Base-by-base conservation (phyloP, 768 basidiomycete genomes). In the Leucogyrophana mollusca region DNA sequence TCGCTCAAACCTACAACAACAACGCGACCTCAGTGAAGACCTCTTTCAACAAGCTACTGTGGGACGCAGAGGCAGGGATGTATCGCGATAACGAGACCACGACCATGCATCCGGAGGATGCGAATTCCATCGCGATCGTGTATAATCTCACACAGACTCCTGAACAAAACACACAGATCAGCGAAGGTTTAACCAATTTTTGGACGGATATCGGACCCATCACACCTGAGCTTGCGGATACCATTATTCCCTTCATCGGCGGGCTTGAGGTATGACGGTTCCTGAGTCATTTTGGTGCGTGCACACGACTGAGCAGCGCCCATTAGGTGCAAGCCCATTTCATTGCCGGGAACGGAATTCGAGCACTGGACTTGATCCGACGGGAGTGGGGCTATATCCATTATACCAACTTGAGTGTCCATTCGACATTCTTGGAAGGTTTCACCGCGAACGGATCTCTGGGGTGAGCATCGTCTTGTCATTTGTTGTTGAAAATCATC, bases 21-120 rank as follows among this genome's bases (percentile, higher is more conserved):
- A 72, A 73, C 45, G 65, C 71, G 4, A 67, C 70, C n/a, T 9
- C 22, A 9, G 40, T 57, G 11, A 52, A 57, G 34, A 9, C 21
- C 17, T 34, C 34, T 11, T 55, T 34, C 47, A 55, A 57, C 39
- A 36, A 24, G n/a, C 9, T 41, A 5, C 37, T 57, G n/a, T 57
- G 56, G 56, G 55, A 55, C 21, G 47, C 34, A 9, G 33, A 9
- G 1, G 40, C 34, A 9, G 56, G 56, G 13, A n/a, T 52, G 49
- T 57, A 53, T 42, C 47, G 48, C 16, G 56, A 57, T 34, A 57
- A 56, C 34, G 37, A 40, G 17, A 53, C 56, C 10, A 50, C 55
- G 18, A 46, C 51, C 4, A 33, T 57, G 9, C 21, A 34, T 21
- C 55, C 56, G 17, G 55, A 57, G 42, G 56, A 57, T 40, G 55